Conservation (phyloP, 2,329 filamentous ascomycete genomes). For the Pestalotiopsis sp. region DNA sequence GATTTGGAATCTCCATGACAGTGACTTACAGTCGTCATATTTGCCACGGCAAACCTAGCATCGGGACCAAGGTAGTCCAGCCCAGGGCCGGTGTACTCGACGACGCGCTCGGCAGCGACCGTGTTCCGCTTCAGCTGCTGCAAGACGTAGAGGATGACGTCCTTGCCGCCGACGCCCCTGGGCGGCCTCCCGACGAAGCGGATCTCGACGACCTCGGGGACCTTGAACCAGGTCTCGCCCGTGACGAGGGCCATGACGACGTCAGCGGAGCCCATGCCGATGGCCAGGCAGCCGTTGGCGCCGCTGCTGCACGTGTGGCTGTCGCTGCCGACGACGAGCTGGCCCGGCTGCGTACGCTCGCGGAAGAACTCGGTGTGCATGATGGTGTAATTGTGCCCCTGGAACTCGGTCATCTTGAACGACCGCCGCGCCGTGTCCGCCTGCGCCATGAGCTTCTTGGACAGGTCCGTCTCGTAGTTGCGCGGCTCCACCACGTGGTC, state of each 20-base stretch:
- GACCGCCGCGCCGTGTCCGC: conserved; percentile 38
- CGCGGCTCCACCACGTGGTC: conserved; percentile 52
- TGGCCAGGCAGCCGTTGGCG: conserved; percentile 41
- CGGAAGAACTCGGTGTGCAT: conserved; percentile 51
- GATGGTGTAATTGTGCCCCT: conserved; percentile 37
- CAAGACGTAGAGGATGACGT: conserved; percentile 47
- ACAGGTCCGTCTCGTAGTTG: conserved; percentile 36
- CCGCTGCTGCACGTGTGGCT: conserved; percentile 50
- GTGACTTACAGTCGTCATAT: conserved; percentile 46
- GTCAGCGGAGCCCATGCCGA: conserved; percentile 49
- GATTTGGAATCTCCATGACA: conserved; percentile 48
- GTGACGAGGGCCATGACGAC: conserved; percentile 47
- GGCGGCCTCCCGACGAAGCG: conserved; percentile 38
- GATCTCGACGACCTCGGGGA: conserved; percentile 45
- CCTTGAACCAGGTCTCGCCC: conserved; percentile 49
- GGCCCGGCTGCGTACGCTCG: conserved; percentile 46
- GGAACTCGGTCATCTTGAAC: conserved; percentile 46
- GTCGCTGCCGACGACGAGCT: conserved; percentile 45
- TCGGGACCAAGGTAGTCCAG: conserved; percentile 41
- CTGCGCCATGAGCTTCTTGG: conserved; percentile 38
- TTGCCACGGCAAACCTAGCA: conserved; percentile 48
- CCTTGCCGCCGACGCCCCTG: conserved; percentile 45
- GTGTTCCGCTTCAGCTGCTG: conserved; percentile 47
- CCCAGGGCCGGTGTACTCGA: conserved; percentile 48
- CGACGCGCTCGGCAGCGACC: conserved; percentile 44